These are phyloP conservation scores for Amorphotheca resinae DNA, from an alignment of 495 filamentous ascomycete genomes.

Conservation along the genomic window DNA sequence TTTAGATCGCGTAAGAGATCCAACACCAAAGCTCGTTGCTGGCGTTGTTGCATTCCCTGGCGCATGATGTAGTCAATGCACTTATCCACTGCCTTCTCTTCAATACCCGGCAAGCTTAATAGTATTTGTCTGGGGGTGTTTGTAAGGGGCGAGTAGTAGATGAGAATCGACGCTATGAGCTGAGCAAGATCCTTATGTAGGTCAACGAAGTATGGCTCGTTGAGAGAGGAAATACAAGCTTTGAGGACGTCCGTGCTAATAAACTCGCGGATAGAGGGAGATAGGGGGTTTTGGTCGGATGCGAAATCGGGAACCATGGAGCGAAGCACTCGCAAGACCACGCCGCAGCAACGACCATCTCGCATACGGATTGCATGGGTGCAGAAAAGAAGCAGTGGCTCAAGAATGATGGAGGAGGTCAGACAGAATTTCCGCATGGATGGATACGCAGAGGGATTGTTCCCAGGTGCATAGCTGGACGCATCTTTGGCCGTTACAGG, in stretches of 20 bases:
- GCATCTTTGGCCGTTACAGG: conserved; percentile 13
- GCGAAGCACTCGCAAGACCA: conserved; percentile 72
- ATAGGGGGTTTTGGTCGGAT: conserved; percentile 10
- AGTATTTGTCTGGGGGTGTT: conserved; percentile 43
- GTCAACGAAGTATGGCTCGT: conserved; percentile 94
- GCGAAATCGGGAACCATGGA: conserved; percentile 74
- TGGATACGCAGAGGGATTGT: conserved; percentile 24
- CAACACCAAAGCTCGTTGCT: conserved; percentile 74
- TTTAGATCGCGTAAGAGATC: conserved; percentile 76
- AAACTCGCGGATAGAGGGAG: conserved; percentile 71
- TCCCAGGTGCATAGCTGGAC: conserved; percentile 10
- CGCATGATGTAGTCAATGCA: conserved; percentile 43
- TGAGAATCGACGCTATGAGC: conserved; percentile 75
- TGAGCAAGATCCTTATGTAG: conserved; percentile 85
- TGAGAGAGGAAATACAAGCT: conserved; percentile 72
- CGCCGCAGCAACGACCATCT: conserved; percentile 76
- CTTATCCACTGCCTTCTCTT: conserved; percentile 42
- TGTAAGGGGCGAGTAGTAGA: conserved; percentile 55
- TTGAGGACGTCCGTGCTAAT: conserved; percentile 74
- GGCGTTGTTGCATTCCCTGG: conserved; percentile 42
- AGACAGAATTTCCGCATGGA: conserved; percentile 71
- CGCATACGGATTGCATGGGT: conserved; percentile 82
- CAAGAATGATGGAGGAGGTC: conserved; percentile 62
- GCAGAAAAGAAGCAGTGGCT: conserved; percentile 81
- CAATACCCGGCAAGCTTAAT: conserved; percentile 41